These are phyloP conservation scores for Rhododendron vialii DNA, from an alignment of 148 eudicot species.

Conservation along the genomic window DNA sequence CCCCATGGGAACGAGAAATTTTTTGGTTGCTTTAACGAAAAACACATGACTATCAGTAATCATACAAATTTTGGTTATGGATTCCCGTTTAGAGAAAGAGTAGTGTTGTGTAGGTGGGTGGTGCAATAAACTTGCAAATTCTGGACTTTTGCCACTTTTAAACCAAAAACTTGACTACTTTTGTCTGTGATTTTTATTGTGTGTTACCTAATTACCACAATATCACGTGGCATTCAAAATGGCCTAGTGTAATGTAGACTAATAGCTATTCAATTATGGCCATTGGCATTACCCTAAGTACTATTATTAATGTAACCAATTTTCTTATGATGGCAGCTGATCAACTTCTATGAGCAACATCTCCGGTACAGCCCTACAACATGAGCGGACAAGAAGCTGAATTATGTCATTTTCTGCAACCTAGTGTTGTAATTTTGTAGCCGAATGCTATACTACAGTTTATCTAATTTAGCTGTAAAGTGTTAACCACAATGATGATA, in stretches of 20 bases:
- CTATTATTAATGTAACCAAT: neutral
- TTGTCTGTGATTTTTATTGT: neutral
- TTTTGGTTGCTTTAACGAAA: neutral
- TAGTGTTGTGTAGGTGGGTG: neutral
- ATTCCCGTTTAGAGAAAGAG: neutral
- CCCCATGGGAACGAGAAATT: neutral
- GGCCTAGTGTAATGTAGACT: neutral
- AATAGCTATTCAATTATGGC: neutral
- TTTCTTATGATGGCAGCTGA: conserved; percentile 54
- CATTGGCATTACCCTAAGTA: neutral
- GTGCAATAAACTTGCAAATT: neutral
- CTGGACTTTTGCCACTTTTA: neutral
- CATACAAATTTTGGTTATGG: neutral
- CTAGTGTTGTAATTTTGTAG: conserved; percentile 19
- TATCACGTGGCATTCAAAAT: neutral
- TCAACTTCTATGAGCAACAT: conserved; percentile 75
- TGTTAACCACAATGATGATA: neutral
- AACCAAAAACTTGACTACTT: neutral
- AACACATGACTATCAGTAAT: neutral
- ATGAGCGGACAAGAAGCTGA: conserved; percentile 6
- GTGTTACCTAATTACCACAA: neutral
- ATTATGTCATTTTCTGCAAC: conserved; percentile 1
- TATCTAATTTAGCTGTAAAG: conserved; percentile 3
- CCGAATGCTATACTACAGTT: conserved; percentile 15
- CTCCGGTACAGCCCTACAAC: conserved; percentile 29